Conservation (phyloP, 2,329 filamentous ascomycete genomes). For the Trichoderma koningiopsis region DNA sequence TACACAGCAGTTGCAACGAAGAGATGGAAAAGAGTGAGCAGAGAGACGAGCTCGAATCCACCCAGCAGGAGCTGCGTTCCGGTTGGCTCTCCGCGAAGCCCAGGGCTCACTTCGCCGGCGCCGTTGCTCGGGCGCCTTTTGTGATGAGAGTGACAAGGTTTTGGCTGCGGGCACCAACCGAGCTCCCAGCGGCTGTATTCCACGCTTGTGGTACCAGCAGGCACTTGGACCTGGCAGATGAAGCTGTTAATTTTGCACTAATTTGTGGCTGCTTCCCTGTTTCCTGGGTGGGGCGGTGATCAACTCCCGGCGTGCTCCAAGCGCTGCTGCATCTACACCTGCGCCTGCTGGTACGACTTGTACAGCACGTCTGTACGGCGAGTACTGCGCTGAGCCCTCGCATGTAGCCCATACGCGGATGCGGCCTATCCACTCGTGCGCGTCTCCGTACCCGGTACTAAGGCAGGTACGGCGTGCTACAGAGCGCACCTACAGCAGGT, state of each 20-base stretch:
- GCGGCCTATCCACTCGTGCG: not conserved
- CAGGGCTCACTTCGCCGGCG: not conserved
- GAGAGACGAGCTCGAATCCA: constrained; percentile 1
- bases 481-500: constrained; percentile 1
- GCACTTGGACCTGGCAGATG: not conserved
- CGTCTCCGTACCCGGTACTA: constrained; percentile 5
- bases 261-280: constrained; percentile 2
- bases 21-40: not conserved
- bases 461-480: constrained; percentile 19
- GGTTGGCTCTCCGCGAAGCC: not conserved
- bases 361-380: not conserved
- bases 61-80: not conserved
- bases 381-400: not conserved
- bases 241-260: not conserved
- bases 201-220: not conserved
- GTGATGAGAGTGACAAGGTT: not conserved
- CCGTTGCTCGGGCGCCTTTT: not conserved
- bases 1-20: not conserved
- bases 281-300: constrained; percentile 15
- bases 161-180: not conserved
- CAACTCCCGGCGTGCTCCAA: constrained; percentile 18
- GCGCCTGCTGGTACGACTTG: not conserved
- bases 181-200: not conserved
- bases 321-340: not conserved
- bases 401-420: not conserved